Conservation (phyloP, 177 flowering plant species). For the Viscum album region DNA sequence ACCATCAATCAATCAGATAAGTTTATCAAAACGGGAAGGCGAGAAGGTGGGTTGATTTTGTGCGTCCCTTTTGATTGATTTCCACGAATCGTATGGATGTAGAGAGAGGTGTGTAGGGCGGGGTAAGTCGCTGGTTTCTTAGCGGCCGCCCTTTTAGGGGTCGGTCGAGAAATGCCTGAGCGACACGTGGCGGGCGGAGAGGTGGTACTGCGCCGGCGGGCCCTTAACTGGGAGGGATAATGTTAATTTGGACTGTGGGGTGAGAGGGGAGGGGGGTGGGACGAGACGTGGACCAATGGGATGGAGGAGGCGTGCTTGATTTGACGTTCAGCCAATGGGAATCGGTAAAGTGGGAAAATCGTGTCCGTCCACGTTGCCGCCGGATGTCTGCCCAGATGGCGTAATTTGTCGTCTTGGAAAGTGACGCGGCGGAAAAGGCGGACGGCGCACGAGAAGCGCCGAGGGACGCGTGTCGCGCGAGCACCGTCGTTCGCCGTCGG, state of each 20-base stretch:
- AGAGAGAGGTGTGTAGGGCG: too few species aligned
- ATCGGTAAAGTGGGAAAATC: slow-evolving; percentile 13
- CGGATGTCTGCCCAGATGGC: slow-evolving; percentile 5
- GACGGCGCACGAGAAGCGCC: too few species aligned
- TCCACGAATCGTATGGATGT: too few species aligned
- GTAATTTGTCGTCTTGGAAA: slow-evolving; percentile 8
- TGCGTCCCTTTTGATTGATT: too few species aligned
- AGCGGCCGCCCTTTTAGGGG: background rate
- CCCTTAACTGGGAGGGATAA: background rate
- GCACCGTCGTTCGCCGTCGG: too few species aligned
- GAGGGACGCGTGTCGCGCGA: too few species aligned
- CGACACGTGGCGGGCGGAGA: background rate
- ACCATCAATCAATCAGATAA: too few species aligned
- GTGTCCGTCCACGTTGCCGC: slow-evolving; percentile 17
- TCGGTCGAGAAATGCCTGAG: too few species aligned
- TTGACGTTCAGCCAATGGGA: slow-evolving; percentile 23
- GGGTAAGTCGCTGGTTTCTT: background rate
- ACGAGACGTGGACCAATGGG: slow-evolving; percentile 32
- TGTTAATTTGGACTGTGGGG: background rate
- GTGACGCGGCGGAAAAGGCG: too few species aligned
- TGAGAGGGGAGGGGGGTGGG: background rate
- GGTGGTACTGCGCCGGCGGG: background rate
- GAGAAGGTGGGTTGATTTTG: too few species aligned
- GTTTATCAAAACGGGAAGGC: too few species aligned
- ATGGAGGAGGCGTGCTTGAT: slow-evolving; percentile 9